phyloP scores from a whole-genome alignment of 441 rosid species.

The Adansonia rubrostipa region DNA sequence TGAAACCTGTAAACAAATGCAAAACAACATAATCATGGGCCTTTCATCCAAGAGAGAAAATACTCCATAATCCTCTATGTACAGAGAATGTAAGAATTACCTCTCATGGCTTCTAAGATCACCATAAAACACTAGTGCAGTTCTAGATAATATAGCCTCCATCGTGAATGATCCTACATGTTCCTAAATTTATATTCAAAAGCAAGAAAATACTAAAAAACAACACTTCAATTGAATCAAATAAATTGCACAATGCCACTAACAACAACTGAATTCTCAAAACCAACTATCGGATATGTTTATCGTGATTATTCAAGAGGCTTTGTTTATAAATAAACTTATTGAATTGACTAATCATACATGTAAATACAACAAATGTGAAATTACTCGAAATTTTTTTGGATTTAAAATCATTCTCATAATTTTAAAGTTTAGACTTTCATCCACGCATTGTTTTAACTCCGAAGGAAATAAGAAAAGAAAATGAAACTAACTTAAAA shows the following conservation, averaged over 20 bases:
- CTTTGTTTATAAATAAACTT: background rate
- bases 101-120: constrained; percentile 94
- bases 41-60: background rate
- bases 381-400: background rate
- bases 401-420: background rate
- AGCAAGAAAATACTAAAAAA: constrained; percentile 10
- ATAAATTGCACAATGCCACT: background rate
- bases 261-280: background rate
- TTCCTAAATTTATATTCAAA: constrained; percentile 47
- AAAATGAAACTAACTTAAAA: background rate
- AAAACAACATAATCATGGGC: background rate
- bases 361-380: background rate
- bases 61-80: background rate
- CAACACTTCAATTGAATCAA: background rate
- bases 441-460: background rate
- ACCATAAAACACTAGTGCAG: constrained; percentile 85
- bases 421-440: background rate
- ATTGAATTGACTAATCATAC: background rate
- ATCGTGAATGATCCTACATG: constrained; percentile 63
- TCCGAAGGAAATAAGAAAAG: background rate
- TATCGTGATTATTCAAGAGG: background rate
- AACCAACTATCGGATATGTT: background rate
- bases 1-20: constrained; percentile 55
- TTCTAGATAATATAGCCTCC: constrained; percentile 77
- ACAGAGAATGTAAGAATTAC: constrained; percentile 41